Percentiles rank a stretch among this genome's conserved stretches.
phyloP scores from a whole-genome alignment of 1,284 basidiomycete genomes.

The Rhodotorula mucilaginosa region DNA sequence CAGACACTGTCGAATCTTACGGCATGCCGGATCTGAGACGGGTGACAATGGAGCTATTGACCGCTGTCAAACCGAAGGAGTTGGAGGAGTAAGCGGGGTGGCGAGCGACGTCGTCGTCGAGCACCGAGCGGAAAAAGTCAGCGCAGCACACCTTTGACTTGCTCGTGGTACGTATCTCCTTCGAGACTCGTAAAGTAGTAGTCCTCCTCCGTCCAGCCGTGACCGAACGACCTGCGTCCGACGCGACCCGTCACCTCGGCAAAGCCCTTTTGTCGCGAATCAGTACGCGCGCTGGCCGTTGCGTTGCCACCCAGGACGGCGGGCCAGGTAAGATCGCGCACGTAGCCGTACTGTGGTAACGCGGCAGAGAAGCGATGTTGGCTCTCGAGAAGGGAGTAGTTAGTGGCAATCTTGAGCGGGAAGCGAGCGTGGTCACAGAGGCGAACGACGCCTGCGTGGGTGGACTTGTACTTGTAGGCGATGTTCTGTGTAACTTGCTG shows the following conservation, averaged over 20 bases:
- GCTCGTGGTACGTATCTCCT: slow-evolving; percentile 9
- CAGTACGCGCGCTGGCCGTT: neutral
- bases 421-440: slow-evolving; percentile 6
- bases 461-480: neutral
- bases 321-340: neutral
- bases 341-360: slow-evolving; percentile 6
- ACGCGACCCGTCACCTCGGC: neutral
- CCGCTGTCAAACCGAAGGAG: neutral
- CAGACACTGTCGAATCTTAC: too few relatives aligned
- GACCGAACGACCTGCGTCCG: neutral
- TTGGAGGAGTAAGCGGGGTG: neutral
- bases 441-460: neutral
- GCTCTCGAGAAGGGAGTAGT: slow-evolving; percentile 2
- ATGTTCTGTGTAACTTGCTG: slow-evolving; percentile 2
- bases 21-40: neutral
- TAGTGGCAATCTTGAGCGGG: slow-evolving; percentile 4
- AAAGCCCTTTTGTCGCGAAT: neutral
- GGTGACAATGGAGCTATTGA: neutral
- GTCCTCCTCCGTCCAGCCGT: slow-evolving; percentile 2
- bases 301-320: neutral
- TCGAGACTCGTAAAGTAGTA: neutral
- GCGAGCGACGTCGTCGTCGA: neutral
- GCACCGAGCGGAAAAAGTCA: neutral
- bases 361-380: slow-evolving; percentile 6
- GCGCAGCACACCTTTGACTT: neutral